phyloP scores from a whole-genome alignment of 1,284 basidiomycete species.

The Cutaneotrichosporon dermatis region DNA sequence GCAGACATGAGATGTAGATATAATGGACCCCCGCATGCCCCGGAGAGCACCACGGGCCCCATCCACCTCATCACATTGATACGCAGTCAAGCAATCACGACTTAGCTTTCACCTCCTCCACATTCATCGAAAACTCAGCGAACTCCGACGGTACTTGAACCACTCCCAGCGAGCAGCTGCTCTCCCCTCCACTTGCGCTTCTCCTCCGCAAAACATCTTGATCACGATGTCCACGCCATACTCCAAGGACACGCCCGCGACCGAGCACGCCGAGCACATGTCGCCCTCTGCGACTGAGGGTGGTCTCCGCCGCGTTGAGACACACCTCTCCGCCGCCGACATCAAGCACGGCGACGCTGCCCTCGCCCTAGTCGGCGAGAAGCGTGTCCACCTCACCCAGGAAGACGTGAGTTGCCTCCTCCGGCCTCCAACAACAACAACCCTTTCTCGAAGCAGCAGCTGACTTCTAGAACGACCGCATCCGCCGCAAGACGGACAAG shows the following conservation, averaged over 20 bases:
- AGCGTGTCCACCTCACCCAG: conserved; percentile 13
- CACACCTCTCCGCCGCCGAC: conserved; percentile 11
- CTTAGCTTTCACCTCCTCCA: too few relatives aligned
- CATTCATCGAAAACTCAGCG: too few relatives aligned
- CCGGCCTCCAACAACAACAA: too few relatives aligned
- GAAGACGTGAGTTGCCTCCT: conserved; percentile 10
- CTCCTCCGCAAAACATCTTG: background rate
- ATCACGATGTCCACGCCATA: too few relatives aligned
- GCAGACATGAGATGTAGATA: background rate
- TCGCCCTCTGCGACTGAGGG: conserved; percentile 3
- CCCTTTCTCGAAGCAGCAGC: too few relatives aligned
- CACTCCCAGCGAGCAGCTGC: background rate
- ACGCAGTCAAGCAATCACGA: too few relatives aligned
- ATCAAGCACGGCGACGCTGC: conserved; percentile 21
- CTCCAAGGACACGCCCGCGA: background rate
- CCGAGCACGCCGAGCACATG: conserved; percentile 1
- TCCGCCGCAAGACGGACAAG: conserved; percentile 29
- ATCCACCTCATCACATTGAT: too few relatives aligned
- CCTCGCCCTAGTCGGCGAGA: conserved; percentile 16
- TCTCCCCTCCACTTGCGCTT: background rate
- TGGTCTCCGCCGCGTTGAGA: background rate
- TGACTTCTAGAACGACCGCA: conserved; percentile 17
- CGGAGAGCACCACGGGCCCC: conserved; percentile 2
- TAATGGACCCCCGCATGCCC: conserved; percentile 1
- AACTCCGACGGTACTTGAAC: too few relatives aligned